These are phyloP conservation scores for Macrolepiota fuliginosa DNA, from an alignment of 768 basidiomycete species.

Conservation along the genomic window DNA sequence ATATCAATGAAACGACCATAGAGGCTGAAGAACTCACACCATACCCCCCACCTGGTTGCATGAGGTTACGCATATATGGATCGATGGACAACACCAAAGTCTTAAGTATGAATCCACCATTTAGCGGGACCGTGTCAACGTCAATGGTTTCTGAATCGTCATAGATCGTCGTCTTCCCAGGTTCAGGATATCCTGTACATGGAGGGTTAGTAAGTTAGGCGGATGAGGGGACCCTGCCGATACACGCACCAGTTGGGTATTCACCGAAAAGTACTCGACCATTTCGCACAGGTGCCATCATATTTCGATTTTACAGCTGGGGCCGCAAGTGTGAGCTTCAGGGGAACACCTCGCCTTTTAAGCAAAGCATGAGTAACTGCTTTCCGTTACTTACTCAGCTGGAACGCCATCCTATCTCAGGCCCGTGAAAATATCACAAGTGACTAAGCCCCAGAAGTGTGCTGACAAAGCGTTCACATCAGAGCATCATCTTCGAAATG, in stretches of 20 bases:
- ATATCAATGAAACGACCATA: background rate
- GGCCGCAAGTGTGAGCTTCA: too few species aligned
- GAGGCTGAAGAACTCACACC: conserved; percentile 13
- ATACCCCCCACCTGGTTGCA: conserved; percentile 32
- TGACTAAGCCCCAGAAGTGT: too few species aligned
- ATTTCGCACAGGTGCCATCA: conserved; percentile 24
- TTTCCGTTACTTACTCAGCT: background rate
- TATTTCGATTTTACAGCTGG: background rate
- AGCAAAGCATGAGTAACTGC: background rate
- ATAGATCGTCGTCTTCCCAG: conserved; percentile 43
- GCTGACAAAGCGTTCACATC: background rate
- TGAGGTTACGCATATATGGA: conserved; percentile 37
- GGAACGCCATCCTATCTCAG: background rate
- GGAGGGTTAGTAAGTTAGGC: background rate
- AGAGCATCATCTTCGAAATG: too few species aligned
- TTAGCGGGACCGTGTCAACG: conserved; percentile 38
- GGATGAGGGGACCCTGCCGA: background rate
- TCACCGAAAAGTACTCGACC: conserved; percentile 27
- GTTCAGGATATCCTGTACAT: conserved; percentile 35
- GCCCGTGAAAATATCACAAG: background rate
- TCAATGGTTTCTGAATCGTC: conserved; percentile 48
- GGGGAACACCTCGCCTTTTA: background rate
- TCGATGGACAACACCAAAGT: conserved; percentile 44
- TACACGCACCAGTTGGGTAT: conserved; percentile 21
- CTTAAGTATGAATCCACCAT: conserved; percentile 50